phyloP scores from a whole-genome alignment of 2,329 filamentous ascomycete species.

The Aspergillus sp. region DNA sequence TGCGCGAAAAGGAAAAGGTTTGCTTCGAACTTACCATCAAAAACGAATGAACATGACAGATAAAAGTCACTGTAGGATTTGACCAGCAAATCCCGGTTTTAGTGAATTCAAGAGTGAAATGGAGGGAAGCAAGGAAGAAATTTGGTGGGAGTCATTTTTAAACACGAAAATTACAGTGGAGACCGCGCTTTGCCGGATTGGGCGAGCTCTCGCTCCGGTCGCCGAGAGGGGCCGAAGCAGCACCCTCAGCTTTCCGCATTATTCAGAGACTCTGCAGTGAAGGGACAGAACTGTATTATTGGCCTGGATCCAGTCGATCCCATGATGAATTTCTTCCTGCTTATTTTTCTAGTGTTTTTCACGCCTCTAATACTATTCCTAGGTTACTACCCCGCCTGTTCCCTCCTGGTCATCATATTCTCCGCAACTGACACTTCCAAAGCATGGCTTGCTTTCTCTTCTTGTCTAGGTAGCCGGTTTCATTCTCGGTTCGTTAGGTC shows the following conservation, averaged over 20 bases:
- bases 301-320: not conserved
- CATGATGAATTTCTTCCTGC: conserved; percentile 35
- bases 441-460: conserved; percentile 56
- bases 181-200: conserved; percentile 12
- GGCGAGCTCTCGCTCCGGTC: conserved; percentile 9
- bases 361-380: conserved; percentile 37
- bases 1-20: not conserved
- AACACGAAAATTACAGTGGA: conserved; percentile 17
- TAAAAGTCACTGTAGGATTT: conserved; percentile 19
- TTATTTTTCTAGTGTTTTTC: conserved; percentile 39
- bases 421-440: conserved; percentile 23
- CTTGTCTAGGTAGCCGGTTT: conserved; percentile 55
- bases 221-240: not conserved
- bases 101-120: conserved; percentile 10
- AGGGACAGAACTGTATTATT: not conserved
- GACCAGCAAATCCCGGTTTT: conserved; percentile 27
- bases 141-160: conserved; percentile 15
- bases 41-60: conserved; percentile 15
- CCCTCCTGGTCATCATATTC: not conserved
- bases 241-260: not conserved
- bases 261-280: not conserved
- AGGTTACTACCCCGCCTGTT: conserved; percentile 27
- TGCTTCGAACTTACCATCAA: conserved; percentile 31
- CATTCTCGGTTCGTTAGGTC: conserved; percentile 49
- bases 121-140: conserved; percentile 14